Evolutionary conservation across 2,329 filamentous ascomycete genomes (phyloP), one percentile per base, ranked within the genome.

Genomic region (Magnaporthiopsis rhizophila): DNA sequence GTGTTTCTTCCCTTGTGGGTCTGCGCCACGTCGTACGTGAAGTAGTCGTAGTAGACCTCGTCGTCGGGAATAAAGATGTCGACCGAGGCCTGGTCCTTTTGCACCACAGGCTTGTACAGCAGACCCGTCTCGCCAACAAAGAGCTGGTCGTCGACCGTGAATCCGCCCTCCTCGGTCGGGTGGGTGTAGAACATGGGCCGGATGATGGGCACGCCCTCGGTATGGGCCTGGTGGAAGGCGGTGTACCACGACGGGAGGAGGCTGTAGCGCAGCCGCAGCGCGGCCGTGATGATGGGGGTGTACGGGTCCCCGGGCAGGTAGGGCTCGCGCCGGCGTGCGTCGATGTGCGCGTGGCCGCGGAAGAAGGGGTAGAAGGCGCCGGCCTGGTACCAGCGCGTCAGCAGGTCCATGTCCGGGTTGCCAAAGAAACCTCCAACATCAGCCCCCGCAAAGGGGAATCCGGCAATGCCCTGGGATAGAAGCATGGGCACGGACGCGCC

Each of bases 361-460:
- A 98, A 96, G 81, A 98, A 99, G 9, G 95, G 95, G 75, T 98
- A 98, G 81, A 96, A 99, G 64, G 91, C 91, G 67, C 95, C 95
- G 45, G 93, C 87, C 77, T 99, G 95, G 77, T 97, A 99, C 95
- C 95, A 99, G 56, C 95, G 88, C 13, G 91, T 90, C 69, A 96
- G 83, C 28, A 99, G 85, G 66, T 99, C 94, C 72, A 93, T 93
- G 71, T 90, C 90, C 0, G 95, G 95, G 77, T 99, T 97, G 64
- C 95, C 94, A 71, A 99, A 99, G 83, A 99, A 99, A 34, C 95
- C 95, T 65, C 93, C 95, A 62, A 99, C 93, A 77, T 99, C 95
- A 63, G 95, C 95, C 64, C 95, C 95, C 0, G 92, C 87, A 72
- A 98, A 98, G 13, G 95, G 95, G 76, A 90, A 98, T 9, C 95